Evolutionary conservation across 1,284 basidiomycete species (phyloP), one percentile per base, ranked within the genome.

Genomic region (Mycena citricolor): DNA sequence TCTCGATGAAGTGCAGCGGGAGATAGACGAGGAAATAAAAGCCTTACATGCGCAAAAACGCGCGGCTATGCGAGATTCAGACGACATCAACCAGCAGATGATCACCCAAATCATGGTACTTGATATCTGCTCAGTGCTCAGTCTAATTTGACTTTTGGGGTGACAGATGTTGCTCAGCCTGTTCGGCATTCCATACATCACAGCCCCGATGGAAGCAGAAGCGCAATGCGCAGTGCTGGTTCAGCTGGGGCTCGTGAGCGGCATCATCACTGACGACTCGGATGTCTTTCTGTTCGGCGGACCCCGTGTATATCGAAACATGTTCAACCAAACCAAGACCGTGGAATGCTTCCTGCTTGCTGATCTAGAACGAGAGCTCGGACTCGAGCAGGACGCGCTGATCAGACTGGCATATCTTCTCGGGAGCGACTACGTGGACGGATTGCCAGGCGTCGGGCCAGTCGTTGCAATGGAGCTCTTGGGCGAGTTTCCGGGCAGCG

Each of bases 291-390:
- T 99, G 33, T 99, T 99, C 56, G 95, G 97, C 23, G 95, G 90
- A 13, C 72, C 79, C 47, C 83, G 92, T 21, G 91, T 99, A 32
- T 97, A 90, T 76, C 97, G 97, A 68, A 97, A 99, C 65, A 97
- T 99, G 88, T 99, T 99, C 73, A 98, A 98, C 66, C 93, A 98
- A 68, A 90, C 90, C 48, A 98, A 97, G 74, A 97, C 92, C 8
- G 95, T 98, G 46, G 95, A 99, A 65, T 94, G 93, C 61, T 99
- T 97, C 69, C 69, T 97, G 25, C 70, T 85, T 5, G 69, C 81
- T 1, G 97, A 99, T 62, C 76, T 99, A 42, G 76, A 81, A 39
- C 80, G 94, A 31, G 97, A 99, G 64, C 74, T 99, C 5, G 88
- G 92, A 1, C 72, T 99, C 12, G 87, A 90, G 43, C 78, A 93